phyloP scores from a whole-genome alignment of 148 eudicot species.

The Rhododendron molle region DNA sequence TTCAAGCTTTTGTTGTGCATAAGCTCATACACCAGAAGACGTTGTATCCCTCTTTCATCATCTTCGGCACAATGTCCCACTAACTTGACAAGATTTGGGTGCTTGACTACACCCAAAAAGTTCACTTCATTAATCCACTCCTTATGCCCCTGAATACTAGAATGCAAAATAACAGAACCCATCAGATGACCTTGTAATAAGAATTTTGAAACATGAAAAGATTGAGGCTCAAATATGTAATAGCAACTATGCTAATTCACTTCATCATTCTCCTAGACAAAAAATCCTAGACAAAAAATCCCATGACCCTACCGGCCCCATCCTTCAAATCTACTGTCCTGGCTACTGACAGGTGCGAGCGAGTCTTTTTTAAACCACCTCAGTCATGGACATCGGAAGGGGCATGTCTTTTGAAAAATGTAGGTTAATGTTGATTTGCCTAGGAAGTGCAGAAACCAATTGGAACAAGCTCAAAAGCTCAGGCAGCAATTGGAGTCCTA shows the following conservation, averaged over 20 bases:
- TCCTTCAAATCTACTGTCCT: neutral
- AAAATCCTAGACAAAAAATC: too few species aligned
- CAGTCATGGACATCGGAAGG: neutral
- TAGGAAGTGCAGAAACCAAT: neutral
- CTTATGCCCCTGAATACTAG: conserved; percentile 91
- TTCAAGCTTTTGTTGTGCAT: conserved; percentile 89
- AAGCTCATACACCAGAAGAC: conserved; percentile 87
- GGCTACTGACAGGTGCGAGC: neutral
- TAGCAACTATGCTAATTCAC: neutral
- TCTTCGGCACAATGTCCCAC: conserved; percentile 98
- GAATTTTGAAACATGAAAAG: neutral
- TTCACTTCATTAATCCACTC: conserved; percentile 97
- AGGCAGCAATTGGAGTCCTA: neutral
- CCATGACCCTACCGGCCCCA: too few species aligned
- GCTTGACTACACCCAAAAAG: conserved; percentile 80
- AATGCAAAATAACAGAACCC: conserved; percentile 19
- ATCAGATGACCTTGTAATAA: conserved; percentile 13
- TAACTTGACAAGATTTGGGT: conserved; percentile 91
- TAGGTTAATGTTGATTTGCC: neutral
- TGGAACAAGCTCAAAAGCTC: neutral
- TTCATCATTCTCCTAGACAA: neutral
- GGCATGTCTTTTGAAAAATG: neutral
- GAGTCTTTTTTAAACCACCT: neutral
- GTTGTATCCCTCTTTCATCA: conserved; percentile 93
- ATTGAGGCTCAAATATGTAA: neutral